These are phyloP conservation scores for Dactylellina sp. DNA, from an alignment of 2,329 filamentous ascomycete genomes.

Conservation along the genomic window DNA sequence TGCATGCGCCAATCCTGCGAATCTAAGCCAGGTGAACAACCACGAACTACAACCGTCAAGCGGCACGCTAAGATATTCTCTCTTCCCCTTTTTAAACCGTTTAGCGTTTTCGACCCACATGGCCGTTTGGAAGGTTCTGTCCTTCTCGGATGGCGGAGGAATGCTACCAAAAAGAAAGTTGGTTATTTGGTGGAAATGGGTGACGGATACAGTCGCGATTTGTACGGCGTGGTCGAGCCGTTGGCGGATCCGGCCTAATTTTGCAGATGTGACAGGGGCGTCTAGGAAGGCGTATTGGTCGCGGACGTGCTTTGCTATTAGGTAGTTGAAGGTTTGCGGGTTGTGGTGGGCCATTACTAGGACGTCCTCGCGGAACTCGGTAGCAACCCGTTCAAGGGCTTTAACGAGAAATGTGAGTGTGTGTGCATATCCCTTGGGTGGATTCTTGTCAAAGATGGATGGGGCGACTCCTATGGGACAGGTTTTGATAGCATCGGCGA, in stretches of 20 bases:
- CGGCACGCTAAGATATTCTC: not conserved
- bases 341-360: too few species aligned
- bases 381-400: not conserved
- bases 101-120: conserved; percentile 9
- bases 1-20: not conserved
- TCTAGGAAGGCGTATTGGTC: too few species aligned
- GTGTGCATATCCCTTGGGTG: too few species aligned
- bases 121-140: not conserved
- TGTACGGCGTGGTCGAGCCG: not conserved
- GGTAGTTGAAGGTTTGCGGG: too few species aligned
- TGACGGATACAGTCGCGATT: too few species aligned
- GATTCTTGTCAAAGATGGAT: not conserved
- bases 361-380: too few species aligned
- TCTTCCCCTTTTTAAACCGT: not conserved
- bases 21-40: not conserved
- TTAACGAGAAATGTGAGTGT: not conserved
- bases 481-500: not conserved
- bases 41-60: not conserved
- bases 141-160: not conserved
- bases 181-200: not conserved
- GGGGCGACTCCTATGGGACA: not conserved
- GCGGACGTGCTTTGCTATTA: too few species aligned
- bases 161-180: not conserved
- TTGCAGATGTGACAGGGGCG: too few species aligned
- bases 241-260: not conserved